Evolutionary conservation across 1,284 basidiomycete genomes (phyloP), one percentile per base, ranked within the genome.

Genomic region (Cutaneotrichosporon sp.): DNA sequence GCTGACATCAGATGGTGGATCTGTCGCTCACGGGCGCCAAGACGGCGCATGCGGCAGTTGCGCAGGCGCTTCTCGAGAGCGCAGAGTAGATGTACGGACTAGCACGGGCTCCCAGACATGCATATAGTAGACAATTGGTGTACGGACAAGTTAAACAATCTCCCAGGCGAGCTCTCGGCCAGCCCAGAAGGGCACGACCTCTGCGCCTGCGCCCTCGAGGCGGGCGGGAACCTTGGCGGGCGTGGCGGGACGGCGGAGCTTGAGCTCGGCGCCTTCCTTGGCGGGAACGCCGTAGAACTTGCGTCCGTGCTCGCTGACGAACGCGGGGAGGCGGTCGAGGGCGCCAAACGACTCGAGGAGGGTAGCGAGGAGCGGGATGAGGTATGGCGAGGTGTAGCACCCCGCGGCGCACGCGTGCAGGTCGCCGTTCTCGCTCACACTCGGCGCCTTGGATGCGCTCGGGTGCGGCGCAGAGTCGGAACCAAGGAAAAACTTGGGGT

Each of bases 381-480:
- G 79, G 64, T 92, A 85, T 1, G 89, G 86, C 1, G 87, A 89
- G 0, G 92, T 96, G 74, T 96, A 97, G 54, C 97, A 84, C 0
- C 93, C 92, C 2, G 93, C 93, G 0, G 93, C 91, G 72, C 92
- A 97, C 7, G 84, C 79, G 36, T 83, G 80, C n/a, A 76, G 69
- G 23, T 60, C 58, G 8, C 61, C 62, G 5, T 58, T 56, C 20
- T 54, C 53, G 15, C 60, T 50, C 18, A 74, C 44, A 17, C 51
- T 73, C 4, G 88, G 85, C 3, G 84, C 80, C 76, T 99, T 99
- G 54, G 80, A 80, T n/a, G 80, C 74, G 10, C 84, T 79, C 1
- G 88, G 86, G 73, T 99, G 96, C 22, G 96, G 96, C 1, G 96
- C 96, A 30, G 89, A 93, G 76, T 99, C 96, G 17, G 91, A 96